phyloP scores from a whole-genome alignment of 306 rosid genomes.

The Canavalia gladiata region DNA sequence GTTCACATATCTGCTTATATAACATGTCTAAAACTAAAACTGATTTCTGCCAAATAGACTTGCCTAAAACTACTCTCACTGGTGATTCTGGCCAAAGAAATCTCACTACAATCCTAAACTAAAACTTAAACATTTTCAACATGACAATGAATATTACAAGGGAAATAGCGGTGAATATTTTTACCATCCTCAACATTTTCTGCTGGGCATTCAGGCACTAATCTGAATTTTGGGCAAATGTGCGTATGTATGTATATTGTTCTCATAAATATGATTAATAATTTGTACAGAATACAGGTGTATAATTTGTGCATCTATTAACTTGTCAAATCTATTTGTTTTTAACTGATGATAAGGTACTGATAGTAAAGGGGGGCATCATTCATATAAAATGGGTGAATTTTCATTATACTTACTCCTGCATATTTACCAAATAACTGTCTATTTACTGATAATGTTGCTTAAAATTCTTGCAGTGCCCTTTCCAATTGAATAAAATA shows the following conservation, averaged over 20 bases:
- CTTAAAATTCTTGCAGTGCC: background rate
- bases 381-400: conserved; percentile 24
- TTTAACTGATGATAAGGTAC: conserved; percentile 1
- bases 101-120: background rate
- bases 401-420: conserved; percentile 28
- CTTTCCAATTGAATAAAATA: conserved; percentile 2
- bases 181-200: conserved; percentile 20
- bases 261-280: conserved; percentile 34
- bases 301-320: conserved; percentile 17
- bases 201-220: conserved; percentile 4
- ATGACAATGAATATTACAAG: background rate
- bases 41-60: conserved; percentile 20
- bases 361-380: background rate
- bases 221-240: conserved; percentile 14
- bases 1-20: background rate
- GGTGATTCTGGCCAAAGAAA: conserved; percentile 26
- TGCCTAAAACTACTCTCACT: background rate
- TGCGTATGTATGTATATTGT: background rate
- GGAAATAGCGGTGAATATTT: background rate
- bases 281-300: conserved; percentile 14
- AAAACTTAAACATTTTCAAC: conserved; percentile 11
- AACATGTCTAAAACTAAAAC: conserved; percentile 6
- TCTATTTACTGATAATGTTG: conserved; percentile 1
- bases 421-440: conserved; percentile 28
- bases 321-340: conserved; percentile 24